Evolutionary conservation across 73 alveolate genomes (phyloP), one percentile per base, ranked within the genome.

Genomic region (Paramecium octaurelia): DNA sequence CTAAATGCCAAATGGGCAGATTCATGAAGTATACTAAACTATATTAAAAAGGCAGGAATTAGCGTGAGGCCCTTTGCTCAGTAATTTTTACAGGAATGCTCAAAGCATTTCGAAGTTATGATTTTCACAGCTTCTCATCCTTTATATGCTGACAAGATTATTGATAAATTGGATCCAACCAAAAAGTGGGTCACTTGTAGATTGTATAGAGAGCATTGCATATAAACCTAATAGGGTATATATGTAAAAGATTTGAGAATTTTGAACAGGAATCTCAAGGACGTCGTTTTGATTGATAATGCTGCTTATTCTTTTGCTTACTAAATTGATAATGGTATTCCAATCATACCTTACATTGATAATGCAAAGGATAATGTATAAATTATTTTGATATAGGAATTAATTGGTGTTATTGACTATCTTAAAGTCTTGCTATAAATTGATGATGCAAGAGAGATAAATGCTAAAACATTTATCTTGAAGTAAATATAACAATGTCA

Each of bases 311-410:
- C 98, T 4, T 96, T 92, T 91, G 96, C 97, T 10, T 96, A 92
- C 73, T 93, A 95, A 92, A 88, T 96, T 38, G 96, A 95, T 46
- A 96, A 96, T 93, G 99, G 99, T 46, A 96, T 96, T 24, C 99
- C 99, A 0, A 96, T 96, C 6, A 96, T 96, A 44, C 98, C 99
- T 23, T 96, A 93, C 92, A 93, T 92, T 92, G 99, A 96, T 68
- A 95, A 95, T 42, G 94, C 92, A 69, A 95, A 92, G 42, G 99
- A 96, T 86, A 94, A 69, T 83, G 93, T 69, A 69, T 21, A 68
- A 21, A 24, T 3, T 24, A 3, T 24, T 2, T 20, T 5, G 14
- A 48, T 48, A 0, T 59, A 59, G 77, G 77, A 59, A 9, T 29
- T 59, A 24, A 59, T 59, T 59, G 77, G 77, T 16, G 77, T 59